Percentiles rank a stretch among this genome's conserved stretches.
phyloP scores from a whole-genome alignment of 345 rosid species.

The Raphanus raphanistrum region DNA sequence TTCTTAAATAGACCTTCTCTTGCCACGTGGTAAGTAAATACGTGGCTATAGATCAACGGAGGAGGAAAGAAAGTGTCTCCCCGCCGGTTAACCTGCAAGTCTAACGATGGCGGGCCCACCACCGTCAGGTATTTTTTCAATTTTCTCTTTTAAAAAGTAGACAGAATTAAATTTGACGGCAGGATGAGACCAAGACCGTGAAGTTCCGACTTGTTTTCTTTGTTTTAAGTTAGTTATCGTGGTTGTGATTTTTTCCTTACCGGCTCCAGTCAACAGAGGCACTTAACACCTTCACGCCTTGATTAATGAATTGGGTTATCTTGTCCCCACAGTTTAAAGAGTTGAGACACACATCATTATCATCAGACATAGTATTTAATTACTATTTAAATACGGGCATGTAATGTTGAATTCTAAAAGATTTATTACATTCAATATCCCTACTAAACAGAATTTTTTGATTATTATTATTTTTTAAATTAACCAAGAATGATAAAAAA shows the following conservation, averaged over 20 bases:
- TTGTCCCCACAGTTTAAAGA: not conserved
- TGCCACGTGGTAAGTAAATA: slow-evolving; percentile 14
- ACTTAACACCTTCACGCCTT: slow-evolving; percentile 29
- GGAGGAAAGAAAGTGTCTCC: not conserved
- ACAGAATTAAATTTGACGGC: slow-evolving; percentile 32
- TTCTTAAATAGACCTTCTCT: not conserved
- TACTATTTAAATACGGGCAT: not conserved
- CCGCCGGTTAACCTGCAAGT: slow-evolving; percentile 28
- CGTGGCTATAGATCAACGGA: slow-evolving; percentile 13
- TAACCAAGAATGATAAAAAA: not conserved
- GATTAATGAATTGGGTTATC: slow-evolving; percentile 25
- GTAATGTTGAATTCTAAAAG: slow-evolving; percentile 3
- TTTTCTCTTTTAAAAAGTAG: not conserved
- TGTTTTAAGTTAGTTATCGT: not conserved
- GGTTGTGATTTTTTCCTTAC: not conserved
- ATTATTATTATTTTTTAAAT: not conserved
- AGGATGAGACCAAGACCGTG: slow-evolving; percentile 24
- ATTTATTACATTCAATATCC: not conserved
- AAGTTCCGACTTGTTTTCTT: not conserved
- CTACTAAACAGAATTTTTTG: too few species aligned
- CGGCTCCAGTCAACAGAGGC: slow-evolving; percentile 25
- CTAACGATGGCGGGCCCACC: slow-evolving; percentile 30
- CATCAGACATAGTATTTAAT: not conserved
- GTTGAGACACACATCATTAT: not conserved
- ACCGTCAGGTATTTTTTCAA: slow-evolving; percentile 4